Percentiles rank a stretch among this genome's conserved stretches.
These are phyloP conservation scores for Phytopythium mirpurense DNA, from an alignment of 352 stramenopile species.

Conservation along the genomic window DNA sequence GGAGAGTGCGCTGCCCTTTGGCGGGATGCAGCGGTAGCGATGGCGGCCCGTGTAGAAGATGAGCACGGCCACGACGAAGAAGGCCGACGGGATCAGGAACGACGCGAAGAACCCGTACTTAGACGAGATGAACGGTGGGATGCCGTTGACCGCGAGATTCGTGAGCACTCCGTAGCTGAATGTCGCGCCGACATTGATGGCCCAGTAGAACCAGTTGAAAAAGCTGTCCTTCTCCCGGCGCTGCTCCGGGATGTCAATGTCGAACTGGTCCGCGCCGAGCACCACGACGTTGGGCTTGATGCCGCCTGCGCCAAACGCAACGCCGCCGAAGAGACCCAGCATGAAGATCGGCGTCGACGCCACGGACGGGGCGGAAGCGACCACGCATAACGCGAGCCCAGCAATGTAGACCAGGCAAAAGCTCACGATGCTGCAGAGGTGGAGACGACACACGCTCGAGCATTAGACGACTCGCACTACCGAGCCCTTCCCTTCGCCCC, in stretches of 20 bases:
- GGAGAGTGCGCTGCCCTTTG: constrained; percentile 70
- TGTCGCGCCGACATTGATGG: constrained; percentile 89
- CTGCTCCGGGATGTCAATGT: constrained; percentile 62
- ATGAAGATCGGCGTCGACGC: constrained; percentile 71
- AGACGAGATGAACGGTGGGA: constrained; percentile 75
- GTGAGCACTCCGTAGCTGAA: constrained; percentile 89
- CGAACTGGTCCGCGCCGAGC: constrained; percentile 78
- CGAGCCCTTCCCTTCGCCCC: background rate
- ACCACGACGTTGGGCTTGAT: constrained; percentile 81
- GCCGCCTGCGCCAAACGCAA: constrained; percentile 61
- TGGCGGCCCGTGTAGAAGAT: constrained; percentile 74
- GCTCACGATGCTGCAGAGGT: constrained; percentile 41
- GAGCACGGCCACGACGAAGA: constrained; percentile 72
- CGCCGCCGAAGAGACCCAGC: constrained; percentile 75
- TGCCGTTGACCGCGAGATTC: constrained; percentile 87
- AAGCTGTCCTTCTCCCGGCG: constrained; percentile 83
- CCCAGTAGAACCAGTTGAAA: constrained; percentile 94
- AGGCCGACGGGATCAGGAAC: constrained; percentile 79
- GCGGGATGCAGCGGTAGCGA: constrained; percentile 61
- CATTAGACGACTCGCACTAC: background rate
- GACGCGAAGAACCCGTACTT: constrained; percentile 87
- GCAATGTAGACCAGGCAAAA: constrained; percentile 74
- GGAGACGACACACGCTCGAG: no score
- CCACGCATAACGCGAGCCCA: constrained; percentile 64
- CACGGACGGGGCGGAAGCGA: constrained; percentile 47